phyloP scores from a whole-genome alignment of 441 rosid species.

The Pelargonium fulgidum region DNA sequence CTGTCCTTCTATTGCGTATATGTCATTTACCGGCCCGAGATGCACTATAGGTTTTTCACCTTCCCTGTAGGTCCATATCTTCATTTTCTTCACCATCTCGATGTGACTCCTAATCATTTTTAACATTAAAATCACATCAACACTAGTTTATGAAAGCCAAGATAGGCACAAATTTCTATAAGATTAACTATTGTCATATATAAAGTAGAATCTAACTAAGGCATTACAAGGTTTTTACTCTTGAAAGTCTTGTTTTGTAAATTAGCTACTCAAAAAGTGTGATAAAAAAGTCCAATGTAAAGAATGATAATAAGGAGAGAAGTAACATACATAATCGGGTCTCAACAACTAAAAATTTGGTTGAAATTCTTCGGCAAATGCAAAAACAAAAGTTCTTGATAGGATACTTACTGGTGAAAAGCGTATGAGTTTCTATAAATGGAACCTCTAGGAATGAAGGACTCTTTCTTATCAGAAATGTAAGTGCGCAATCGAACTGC shows the following conservation, averaged over 20 bases:
- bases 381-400: not conserved
- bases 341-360: not conserved
- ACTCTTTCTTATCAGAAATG: slow-evolving; percentile 23
- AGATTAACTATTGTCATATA: no score
- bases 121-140: not conserved
- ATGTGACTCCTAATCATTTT: slow-evolving; percentile 50
- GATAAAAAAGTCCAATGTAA: no score
- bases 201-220: no score
- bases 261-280: no score
- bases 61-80: slow-evolving; percentile 73
- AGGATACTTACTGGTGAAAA: slow-evolving; percentile 52
- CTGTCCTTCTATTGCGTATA: slow-evolving; percentile 65
- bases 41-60: slow-evolving; percentile 66
- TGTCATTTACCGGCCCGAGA: slow-evolving; percentile 55
- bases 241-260: no score
- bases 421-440: slow-evolving; percentile 57
- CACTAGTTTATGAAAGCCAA: not conserved
- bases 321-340: not conserved
- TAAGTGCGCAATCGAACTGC: slow-evolving; percentile 31
- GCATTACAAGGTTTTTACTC: no score
- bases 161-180: no score
- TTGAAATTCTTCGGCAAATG: slow-evolving; percentile 11
- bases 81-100: slow-evolving; percentile 67
- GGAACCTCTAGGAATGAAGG: slow-evolving; percentile 46
- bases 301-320: no score